phyloP scores from a whole-genome alignment of 2,329 filamentous ascomycete genomes.

The Cladosporium austrohemisphaericum region DNA sequence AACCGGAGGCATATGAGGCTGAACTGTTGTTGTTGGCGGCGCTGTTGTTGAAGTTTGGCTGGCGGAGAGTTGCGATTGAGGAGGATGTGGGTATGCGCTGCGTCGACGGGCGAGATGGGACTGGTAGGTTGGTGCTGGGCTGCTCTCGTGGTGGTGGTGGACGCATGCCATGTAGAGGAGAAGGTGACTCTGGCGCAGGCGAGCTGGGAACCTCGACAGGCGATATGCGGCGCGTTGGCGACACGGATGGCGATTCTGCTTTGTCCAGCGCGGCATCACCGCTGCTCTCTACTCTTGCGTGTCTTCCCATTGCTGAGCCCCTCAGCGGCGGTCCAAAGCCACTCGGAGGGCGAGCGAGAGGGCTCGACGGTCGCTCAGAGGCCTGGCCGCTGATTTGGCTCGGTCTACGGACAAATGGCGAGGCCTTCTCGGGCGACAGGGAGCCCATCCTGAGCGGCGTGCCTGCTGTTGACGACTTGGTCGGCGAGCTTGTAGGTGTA shows the following conservation, averaged over 20 bases:
- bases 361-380: conserved; percentile 31
- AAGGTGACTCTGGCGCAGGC: conserved; percentile 8
- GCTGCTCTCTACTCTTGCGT: conserved; percentile 16
- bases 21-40: background rate
- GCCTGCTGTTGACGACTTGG: conserved; percentile 16
- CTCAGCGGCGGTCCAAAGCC: conserved; percentile 25
- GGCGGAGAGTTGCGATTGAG: conserved; percentile 22
- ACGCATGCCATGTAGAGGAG: conserved; percentile 20
- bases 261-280: conserved; percentile 12
- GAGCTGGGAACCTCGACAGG: conserved; percentile 4
- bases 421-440: conserved; percentile 26
- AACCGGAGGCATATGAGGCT: background rate
- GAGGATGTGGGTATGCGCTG: conserved; percentile 38
- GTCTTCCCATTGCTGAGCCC: conserved; percentile 23
- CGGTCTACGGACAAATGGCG: conserved; percentile 34
- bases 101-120: conserved; percentile 31
- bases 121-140: conserved; percentile 29
- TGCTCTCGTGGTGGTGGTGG: conserved; percentile 26
- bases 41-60: conserved; percentile 21
- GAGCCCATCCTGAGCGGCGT: conserved; percentile 1
- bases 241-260: conserved; percentile 4
- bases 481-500: conserved; percentile 24
- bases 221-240: conserved; percentile 11
- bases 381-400: conserved; percentile 30
- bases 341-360: conserved; percentile 34